Evolutionary conservation across 495 filamentous ascomycete genomes (phyloP), one percentile per base, ranked within the genome.

Genomic region (Talaromyces thailandensis): DNA sequence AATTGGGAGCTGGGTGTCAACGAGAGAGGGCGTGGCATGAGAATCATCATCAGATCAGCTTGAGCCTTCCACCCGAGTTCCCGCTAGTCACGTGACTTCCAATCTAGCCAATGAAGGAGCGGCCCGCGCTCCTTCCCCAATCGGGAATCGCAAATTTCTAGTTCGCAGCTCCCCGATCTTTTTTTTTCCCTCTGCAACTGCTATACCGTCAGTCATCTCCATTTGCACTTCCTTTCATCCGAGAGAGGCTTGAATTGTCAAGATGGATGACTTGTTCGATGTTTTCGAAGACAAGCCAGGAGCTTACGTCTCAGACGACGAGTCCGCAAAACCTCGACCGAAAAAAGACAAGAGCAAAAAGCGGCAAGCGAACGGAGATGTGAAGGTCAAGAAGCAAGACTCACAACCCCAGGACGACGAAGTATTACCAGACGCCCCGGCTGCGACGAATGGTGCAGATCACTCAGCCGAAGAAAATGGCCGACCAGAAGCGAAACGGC

Each of bases 221-320:
- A 58, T 23, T 25, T 26, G 18, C 23, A 43, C 24, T 53, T 29
- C 24, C 14, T 50, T 48, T 45, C 37, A 11, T 31, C 21, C 8
- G 14, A 26, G 29, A 58, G 45, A 31, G 24, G 21, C 51, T 21
- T 40, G 23, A 26, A 25, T 37, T 28, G 31, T 25, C 50, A 25
- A 32, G 62, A 91, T 91, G 88, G 88, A 92, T 70, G 89, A 92
- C 61, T 81, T 94, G 31, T 96, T 94, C 67, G 85, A 90, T 63
- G 91, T 93, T 61, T 93, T 96, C 70, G 87, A 92, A 53, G 84
- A 89, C 67, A 76, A 81, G 68, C 77, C 86, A 56, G 78, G 82
- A 63, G 73, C 74, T 60, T 66, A 56, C 26, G 69, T 65, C 55
- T 66, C 70, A 26, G 67, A 68, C 16, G 70, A 68, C 53, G 69